Conservation (phyloP, 2,329 filamentous ascomycete genomes). For the Rhinocladiella similis region DNA sequence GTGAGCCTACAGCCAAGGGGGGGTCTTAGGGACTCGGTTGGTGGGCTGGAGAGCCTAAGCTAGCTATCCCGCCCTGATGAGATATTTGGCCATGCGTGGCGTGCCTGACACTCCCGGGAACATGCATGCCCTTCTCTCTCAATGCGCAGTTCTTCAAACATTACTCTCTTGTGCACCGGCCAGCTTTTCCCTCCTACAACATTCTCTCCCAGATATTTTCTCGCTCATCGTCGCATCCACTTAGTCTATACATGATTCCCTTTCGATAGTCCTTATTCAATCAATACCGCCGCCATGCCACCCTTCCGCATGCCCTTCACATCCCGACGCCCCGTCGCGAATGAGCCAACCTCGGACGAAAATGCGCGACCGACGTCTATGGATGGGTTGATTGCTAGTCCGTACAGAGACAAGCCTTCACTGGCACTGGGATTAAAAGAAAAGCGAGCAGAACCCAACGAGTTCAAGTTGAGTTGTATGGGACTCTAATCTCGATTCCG, state of each 20-base stretch:
- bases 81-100: too few relatives aligned
- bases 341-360: constrained; percentile 50
- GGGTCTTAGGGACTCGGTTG: too few relatives aligned
- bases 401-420: constrained; percentile 52
- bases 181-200: neutral
- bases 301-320: constrained; percentile 71
- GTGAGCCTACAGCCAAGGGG: too few relatives aligned
- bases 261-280: constrained; percentile 4
- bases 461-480: constrained; percentile 80
- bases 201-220: constrained; percentile 5
- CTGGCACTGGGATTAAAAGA: constrained; percentile 64
- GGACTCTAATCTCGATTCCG: neutral
- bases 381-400: constrained; percentile 38
- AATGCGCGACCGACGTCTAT: constrained; percentile 49
- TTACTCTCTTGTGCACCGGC: neutral
- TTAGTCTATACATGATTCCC: constrained; percentile 5
- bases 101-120: too few relatives aligned
- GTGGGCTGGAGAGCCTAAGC: too few relatives aligned
- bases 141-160: constrained; percentile 1
- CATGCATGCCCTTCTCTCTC: neutral
- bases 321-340: constrained; percentile 50
- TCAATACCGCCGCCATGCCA: constrained; percentile 53
- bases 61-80: too few relatives aligned
- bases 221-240: constrained; percentile 1
- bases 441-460: constrained; percentile 64